A percentile compares a stretch with the other conserved stretches of the same genome.
Evolutionary conservation across 768 basidiomycete genomes (phyloP).

Genomic region (Phylloporus sp.): DNA sequence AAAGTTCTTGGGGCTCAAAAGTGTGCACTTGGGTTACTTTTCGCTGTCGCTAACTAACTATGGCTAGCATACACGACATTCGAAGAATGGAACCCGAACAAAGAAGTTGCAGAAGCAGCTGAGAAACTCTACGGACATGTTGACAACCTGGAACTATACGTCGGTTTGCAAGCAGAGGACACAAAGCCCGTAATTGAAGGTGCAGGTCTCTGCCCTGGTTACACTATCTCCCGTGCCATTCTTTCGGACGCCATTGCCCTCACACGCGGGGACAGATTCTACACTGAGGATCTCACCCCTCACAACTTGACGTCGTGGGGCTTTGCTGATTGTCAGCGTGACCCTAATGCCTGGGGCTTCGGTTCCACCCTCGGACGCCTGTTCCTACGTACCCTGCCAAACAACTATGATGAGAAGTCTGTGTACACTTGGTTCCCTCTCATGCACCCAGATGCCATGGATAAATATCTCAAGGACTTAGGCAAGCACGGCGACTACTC

Average conservation of each 20-base stretch:
- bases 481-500: slow-evolving; percentile 54
- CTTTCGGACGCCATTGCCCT: slow-evolving; percentile 83
- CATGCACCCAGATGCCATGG: slow-evolving; percentile 73
- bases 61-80: slow-evolving; percentile 60
- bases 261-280: slow-evolving; percentile 81
- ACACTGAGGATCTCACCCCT: slow-evolving; percentile 78
- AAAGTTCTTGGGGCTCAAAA: slow-evolving; percentile 74
- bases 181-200: slow-evolving; percentile 71
- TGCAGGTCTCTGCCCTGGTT: slow-evolving; percentile 83
- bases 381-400: slow-evolving; percentile 68
- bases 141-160: slow-evolving; percentile 75
- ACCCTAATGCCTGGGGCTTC: slow-evolving; percentile 66
- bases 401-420: slow-evolving; percentile 64
- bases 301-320: slow-evolving; percentile 83
- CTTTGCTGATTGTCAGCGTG: slow-evolving; percentile 76
- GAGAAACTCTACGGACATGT: slow-evolving; percentile 77
- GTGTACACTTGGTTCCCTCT: slow-evolving; percentile 87
- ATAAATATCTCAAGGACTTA: slow-evolving; percentile 52
- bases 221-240: slow-evolving; percentile 82
- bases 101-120: slow-evolving; percentile 63
- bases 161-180: slow-evolving; percentile 76
- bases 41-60: not conserved
- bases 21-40: slow-evolving; percentile 35
- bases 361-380: slow-evolving; percentile 69
- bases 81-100: slow-evolving; percentile 77